These are phyloP conservation scores for Erythrophleum fordii DNA, from an alignment of 306 rosid genomes.

Conservation along the genomic window DNA sequence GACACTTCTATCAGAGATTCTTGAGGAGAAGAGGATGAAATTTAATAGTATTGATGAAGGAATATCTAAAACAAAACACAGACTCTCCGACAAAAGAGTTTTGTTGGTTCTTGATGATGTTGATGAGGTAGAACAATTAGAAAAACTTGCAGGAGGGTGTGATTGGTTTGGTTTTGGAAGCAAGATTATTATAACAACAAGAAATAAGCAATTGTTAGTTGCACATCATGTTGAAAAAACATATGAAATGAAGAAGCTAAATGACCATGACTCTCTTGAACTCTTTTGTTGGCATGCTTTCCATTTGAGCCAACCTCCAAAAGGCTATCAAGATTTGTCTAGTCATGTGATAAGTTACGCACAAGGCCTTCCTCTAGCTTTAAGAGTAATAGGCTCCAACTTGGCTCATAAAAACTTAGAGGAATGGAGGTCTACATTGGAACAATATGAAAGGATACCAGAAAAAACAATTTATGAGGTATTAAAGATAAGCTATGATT, in stretches of 20 bases:
- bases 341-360: background rate
- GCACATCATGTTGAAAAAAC: too few species aligned
- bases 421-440: too few species aligned
- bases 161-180: background rate
- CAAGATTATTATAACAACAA: background rate
- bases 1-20: background rate
- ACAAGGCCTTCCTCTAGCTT: background rate
- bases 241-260: too few species aligned
- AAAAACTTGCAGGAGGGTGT: background rate
- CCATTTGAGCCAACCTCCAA: background rate
- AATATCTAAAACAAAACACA: background rate
- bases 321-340: background rate
- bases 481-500: conserved; percentile 8
- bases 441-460: too few species aligned
- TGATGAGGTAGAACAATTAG: background rate
- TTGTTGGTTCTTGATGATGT: background rate
- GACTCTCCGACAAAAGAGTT: background rate
- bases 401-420: background rate
- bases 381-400: background rate
- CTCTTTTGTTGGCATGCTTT: too few species aligned
- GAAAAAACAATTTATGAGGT: too few species aligned
- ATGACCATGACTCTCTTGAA: too few species aligned
- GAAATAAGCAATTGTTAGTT: background rate
- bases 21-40: too few species aligned
- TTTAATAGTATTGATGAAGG: too few species aligned